Conservation (phyloP, 495 filamentous ascomycete genomes). For the Aspergillus olivimuriae region DNA sequence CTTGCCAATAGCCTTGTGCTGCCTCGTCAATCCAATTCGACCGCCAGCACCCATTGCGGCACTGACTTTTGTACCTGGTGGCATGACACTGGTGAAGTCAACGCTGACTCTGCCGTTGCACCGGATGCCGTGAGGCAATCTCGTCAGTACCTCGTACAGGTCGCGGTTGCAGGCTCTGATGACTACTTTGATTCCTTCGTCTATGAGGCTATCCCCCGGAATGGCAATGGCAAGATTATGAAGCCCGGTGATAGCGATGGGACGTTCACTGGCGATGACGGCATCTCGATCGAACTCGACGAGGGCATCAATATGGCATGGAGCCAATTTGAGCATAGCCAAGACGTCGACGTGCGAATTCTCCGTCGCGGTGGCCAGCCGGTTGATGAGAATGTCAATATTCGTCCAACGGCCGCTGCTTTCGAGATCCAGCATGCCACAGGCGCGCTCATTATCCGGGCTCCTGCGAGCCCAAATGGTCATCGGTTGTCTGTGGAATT, state of each 20-base stretch:
- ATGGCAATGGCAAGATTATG: slow-evolving; percentile 13
- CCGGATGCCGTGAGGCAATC: neutral
- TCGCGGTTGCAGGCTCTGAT: neutral
- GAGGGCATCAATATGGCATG: slow-evolving; percentile 16
- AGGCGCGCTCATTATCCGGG: slow-evolving; percentile 7
- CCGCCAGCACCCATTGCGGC: slow-evolving; percentile 5
- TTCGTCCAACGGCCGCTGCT: slow-evolving; percentile 10
- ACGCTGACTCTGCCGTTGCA: slow-evolving; percentile 6
- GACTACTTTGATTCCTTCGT: neutral
- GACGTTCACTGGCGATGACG: slow-evolving; percentile 5
- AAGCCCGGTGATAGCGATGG: slow-evolving; percentile 6
- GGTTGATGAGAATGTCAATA: slow-evolving; percentile 5
- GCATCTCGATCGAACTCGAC: slow-evolving; percentile 9
- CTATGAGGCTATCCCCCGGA: slow-evolving; percentile 13
- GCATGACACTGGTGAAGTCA: slow-evolving; percentile 18
- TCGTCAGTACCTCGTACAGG: neutral
- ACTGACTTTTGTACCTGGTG: slow-evolving; percentile 18
- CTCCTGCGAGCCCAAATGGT: slow-evolving; percentile 9
- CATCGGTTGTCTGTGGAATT: slow-evolving; percentile 17
- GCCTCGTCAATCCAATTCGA: slow-evolving; percentile 2
- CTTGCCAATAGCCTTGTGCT: slow-evolving; percentile 1
- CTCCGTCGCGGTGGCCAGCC: slow-evolving; percentile 8
- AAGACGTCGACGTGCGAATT: slow-evolving; percentile 17
- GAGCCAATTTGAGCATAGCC: slow-evolving; percentile 18
- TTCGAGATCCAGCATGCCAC: slow-evolving; percentile 4